phyloP scores from a whole-genome alignment of 164 flowering plant species.

The Piper betle region DNA sequence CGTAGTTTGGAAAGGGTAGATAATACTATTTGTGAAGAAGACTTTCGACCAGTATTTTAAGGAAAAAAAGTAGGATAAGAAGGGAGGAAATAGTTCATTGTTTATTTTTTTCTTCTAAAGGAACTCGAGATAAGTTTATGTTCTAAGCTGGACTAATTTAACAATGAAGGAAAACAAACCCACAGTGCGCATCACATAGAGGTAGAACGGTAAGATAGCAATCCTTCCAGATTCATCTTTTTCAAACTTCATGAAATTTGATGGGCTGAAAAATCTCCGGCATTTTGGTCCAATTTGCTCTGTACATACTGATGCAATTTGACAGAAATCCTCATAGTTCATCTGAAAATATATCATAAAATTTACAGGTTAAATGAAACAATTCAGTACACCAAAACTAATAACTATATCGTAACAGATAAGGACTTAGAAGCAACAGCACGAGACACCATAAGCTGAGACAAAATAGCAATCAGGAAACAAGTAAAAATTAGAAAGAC shows the following conservation, averaged over 20 bases:
- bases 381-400: background rate
- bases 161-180: constrained; percentile 7
- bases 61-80: too few relatives aligned
- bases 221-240: constrained; percentile 95
- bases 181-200: constrained; percentile 98
- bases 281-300: constrained; percentile 98
- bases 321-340: constrained; percentile 99
- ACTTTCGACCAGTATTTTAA: too few relatives aligned
- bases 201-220: constrained; percentile 90
- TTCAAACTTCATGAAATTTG: constrained; percentile 99
- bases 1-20: background rate
- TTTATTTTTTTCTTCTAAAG: too few relatives aligned
- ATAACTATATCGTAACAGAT: too few relatives aligned
- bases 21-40: too few relatives aligned
- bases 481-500: too few relatives aligned
- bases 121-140: too few relatives aligned
- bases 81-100: too few relatives aligned
- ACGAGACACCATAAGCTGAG: too few relatives aligned
- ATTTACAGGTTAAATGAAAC: background rate
- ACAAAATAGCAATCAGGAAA: too few relatives aligned
- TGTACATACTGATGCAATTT: constrained; percentile 91
- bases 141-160: too few relatives aligned
- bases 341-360: constrained; percentile 37
- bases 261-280: constrained; percentile 92
- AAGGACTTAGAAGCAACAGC: too few relatives aligned